phyloP scores from a whole-genome alignment of 1,284 basidiomycete species.

The Porphyrellus sp. region DNA sequence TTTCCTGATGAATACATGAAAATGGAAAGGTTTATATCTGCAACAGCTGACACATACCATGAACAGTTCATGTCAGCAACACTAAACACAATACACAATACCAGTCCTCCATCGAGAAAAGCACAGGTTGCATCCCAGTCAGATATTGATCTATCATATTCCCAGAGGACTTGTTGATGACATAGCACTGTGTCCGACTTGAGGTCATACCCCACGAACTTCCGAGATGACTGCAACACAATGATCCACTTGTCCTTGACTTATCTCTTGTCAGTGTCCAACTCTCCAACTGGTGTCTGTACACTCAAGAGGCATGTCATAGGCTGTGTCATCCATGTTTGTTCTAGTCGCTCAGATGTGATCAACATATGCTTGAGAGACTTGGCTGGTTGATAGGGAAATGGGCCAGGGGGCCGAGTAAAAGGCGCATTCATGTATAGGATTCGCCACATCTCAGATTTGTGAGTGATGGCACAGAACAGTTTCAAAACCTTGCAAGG shows the following conservation, averaged over 20 bases:
- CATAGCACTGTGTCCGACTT: background rate
- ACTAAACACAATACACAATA: background rate
- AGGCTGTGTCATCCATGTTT: slow-evolving; percentile 7
- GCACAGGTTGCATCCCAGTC: background rate
- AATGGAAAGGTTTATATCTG: background rate
- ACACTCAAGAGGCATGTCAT: background rate
- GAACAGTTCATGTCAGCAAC: background rate
- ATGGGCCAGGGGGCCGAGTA: slow-evolving; percentile 12
- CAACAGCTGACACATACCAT: background rate
- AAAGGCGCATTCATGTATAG: slow-evolving; percentile 8
- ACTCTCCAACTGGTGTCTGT: background rate
- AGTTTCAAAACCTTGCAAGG: slow-evolving; percentile 10
- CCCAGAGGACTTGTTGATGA: background rate
- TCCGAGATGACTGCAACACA: background rate
- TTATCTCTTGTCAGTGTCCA: slow-evolving; percentile 2
- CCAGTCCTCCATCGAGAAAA: background rate
- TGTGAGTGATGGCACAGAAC: background rate
- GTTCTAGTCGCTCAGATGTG: slow-evolving; percentile 1
- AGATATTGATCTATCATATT: background rate
- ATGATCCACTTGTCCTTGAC: too few relatives aligned
- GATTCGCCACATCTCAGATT: slow-evolving; percentile 7
- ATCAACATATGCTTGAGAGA: slow-evolving; percentile 7
- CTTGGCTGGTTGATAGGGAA: slow-evolving; percentile 1
- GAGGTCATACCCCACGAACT: background rate
- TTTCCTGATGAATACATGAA: background rate